Evolutionary conservation across 2,329 filamentous ascomycete species (phyloP).

Genomic region (Hymenoscyphus infarciens): DNA sequence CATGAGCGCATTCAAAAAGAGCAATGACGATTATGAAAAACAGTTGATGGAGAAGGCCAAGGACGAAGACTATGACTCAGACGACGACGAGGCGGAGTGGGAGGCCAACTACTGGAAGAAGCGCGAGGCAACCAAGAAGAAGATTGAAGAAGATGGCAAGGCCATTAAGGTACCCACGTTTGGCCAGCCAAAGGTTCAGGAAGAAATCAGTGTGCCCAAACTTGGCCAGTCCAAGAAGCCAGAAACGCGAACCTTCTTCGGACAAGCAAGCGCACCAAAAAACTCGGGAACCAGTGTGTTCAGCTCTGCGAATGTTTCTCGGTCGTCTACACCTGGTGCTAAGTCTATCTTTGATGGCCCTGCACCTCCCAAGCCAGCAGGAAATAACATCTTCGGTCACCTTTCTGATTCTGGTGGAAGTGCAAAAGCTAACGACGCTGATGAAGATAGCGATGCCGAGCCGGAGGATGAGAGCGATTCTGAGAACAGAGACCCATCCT

Average conservation of each 20-base stretch:
- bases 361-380: constrained; percentile 12
- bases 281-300: constrained; percentile 22
- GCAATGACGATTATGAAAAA: constrained; percentile 27
- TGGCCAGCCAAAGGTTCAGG: neutral
- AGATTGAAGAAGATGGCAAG: constrained; percentile 22
- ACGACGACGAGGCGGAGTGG: constrained; percentile 32
- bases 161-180: constrained; percentile 14
- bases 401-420: constrained; percentile 51
- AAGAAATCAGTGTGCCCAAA: neutral
- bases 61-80: constrained; percentile 33
- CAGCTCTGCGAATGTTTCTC: constrained; percentile 26
- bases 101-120: constrained; percentile 25
- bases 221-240: neutral
- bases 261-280: constrained; percentile 37
- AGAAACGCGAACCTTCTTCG: neutral
- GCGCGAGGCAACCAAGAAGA: constrained; percentile 19
- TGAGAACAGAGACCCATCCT: constrained; percentile 31
- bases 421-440: constrained; percentile 42
- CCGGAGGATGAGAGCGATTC: constrained; percentile 43
- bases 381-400: constrained; percentile 56
- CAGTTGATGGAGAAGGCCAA: constrained; percentile 29
- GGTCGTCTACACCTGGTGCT: constrained; percentile 28
- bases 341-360: neutral
- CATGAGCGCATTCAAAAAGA: constrained; percentile 27
- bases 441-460: constrained; percentile 42